A percentile compares a stretch with the other conserved stretches of the same genome.
Evolutionary conservation across 179 eudicot genomes (phyloP).

Genomic region (Gypsophila paniculata): DNA sequence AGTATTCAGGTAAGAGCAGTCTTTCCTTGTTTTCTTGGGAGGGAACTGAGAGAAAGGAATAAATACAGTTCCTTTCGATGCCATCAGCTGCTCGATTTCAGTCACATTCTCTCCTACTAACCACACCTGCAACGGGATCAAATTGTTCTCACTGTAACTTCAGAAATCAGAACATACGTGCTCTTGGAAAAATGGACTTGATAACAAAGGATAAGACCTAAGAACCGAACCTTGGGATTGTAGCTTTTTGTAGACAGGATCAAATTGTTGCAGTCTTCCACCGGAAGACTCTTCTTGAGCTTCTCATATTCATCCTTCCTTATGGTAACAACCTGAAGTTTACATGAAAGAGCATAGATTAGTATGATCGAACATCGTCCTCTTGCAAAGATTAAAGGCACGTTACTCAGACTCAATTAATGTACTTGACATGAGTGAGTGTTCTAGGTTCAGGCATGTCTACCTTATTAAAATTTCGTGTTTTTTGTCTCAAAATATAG

Average conservation of each 20-base stretch:
- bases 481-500: neutral
- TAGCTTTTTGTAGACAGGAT: conserved; percentile 29
- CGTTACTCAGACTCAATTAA: neutral
- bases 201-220: too few relatives aligned
- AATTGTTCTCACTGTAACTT: neutral
- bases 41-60: conserved; percentile 69
- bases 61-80: conserved; percentile 47
- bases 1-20: conserved; percentile 44
- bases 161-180: neutral
- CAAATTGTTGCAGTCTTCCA: conserved; percentile 31
- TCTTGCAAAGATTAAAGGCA: neutral
- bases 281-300: conserved; percentile 32
- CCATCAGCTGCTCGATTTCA: conserved; percentile 49
- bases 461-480: neutral
- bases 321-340: conserved; percentile 40
- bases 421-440: neutral
- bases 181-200: neutral
- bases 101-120: conserved; percentile 60
- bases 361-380: neutral
- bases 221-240: conserved; percentile 43
- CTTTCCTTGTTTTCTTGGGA: conserved; percentile 48
- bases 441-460: too few relatives aligned
- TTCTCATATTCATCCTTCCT: conserved; percentile 42
- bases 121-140: conserved; percentile 47
- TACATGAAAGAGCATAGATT: neutral